phyloP scores from a whole-genome alignment of 345 rosid species.

The Excoecaria agallocha region DNA sequence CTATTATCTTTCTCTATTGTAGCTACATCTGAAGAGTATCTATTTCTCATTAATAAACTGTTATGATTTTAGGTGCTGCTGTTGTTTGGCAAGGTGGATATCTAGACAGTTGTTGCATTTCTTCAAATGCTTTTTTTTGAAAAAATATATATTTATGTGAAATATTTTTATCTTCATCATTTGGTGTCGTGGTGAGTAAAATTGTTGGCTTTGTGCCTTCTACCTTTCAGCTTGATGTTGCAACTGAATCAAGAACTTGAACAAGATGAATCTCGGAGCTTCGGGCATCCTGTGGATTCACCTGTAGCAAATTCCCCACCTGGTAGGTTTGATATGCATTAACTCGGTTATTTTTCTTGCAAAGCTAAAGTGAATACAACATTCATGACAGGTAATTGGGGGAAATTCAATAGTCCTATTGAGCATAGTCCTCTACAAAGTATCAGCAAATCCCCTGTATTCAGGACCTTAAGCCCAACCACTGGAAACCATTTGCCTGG shows the following conservation, averaged over 20 bases:
- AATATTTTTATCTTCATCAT: not conserved
- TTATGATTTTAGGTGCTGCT: not conserved
- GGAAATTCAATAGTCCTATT: slow-evolving; percentile 61
- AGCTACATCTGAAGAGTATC: not conserved
- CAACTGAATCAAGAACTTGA: slow-evolving; percentile 77
- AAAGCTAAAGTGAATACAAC: slow-evolving; percentile 14
- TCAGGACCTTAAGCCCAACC: slow-evolving; percentile 50
- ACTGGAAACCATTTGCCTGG: slow-evolving; percentile 61
- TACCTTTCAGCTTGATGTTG: slow-evolving; percentile 58
- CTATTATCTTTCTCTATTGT: not conserved
- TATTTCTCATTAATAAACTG: not conserved
- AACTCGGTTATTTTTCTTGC: not conserved
- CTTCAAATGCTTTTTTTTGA: not conserved
- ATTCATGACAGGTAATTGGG: slow-evolving; percentile 67
- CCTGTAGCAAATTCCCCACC: slow-evolving; percentile 84
- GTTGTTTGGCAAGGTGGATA: not conserved
- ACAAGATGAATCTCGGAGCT: slow-evolving; percentile 62
- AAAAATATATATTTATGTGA: too few relatives aligned
- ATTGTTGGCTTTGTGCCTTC: not conserved
- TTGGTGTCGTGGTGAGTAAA: not conserved
- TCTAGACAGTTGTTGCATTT: not conserved
- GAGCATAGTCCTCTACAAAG: slow-evolving; percentile 59
- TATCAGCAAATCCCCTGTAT: slow-evolving; percentile 59
- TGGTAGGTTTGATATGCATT: slow-evolving; percentile 39
- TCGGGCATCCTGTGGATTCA: slow-evolving; percentile 65